Conservation (phyloP, 257 asterid species). For the Henckelia pumila region DNA sequence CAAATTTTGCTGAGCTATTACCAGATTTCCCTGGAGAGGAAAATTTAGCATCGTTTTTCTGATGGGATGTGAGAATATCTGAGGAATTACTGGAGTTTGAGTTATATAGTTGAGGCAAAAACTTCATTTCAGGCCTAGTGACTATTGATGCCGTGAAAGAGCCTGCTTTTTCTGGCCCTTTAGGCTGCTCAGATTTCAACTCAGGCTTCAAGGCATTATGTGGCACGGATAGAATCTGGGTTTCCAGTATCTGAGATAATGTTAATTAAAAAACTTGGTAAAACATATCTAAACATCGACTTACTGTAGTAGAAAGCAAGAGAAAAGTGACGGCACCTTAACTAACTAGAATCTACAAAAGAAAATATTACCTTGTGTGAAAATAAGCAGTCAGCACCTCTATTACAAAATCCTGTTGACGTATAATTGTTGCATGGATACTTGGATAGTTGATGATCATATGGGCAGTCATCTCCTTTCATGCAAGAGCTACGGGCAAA, state of each 20-base stretch:
- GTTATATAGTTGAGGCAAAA: constrained; percentile 33
- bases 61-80: constrained; percentile 27
- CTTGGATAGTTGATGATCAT: no score
- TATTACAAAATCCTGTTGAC: no score
- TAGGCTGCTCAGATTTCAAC: constrained; percentile 30
- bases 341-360: constrained; percentile 12
- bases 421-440: no score
- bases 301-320: constrained; percentile 11
- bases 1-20: constrained; percentile 32
- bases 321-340: no score
- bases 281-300: constrained; percentile 20
- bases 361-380: constrained; percentile 73
- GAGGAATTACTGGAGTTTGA: constrained; percentile 34
- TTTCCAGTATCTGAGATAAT: constrained; percentile 44
- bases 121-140: constrained; percentile 37
- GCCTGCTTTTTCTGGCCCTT: constrained; percentile 35
- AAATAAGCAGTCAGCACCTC: constrained; percentile 74
- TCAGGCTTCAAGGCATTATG: constrained; percentile 45
- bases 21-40: constrained; percentile 28
- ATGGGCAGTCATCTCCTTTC: no score
- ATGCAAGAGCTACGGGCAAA: no score
- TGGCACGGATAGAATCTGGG: constrained; percentile 29
- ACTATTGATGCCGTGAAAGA: constrained; percentile 27
- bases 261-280: constrained; percentile 14
- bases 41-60: constrained; percentile 31